Conservation (phyloP, 106 monocot genomes). For the Acorus gramineus region DNA sequence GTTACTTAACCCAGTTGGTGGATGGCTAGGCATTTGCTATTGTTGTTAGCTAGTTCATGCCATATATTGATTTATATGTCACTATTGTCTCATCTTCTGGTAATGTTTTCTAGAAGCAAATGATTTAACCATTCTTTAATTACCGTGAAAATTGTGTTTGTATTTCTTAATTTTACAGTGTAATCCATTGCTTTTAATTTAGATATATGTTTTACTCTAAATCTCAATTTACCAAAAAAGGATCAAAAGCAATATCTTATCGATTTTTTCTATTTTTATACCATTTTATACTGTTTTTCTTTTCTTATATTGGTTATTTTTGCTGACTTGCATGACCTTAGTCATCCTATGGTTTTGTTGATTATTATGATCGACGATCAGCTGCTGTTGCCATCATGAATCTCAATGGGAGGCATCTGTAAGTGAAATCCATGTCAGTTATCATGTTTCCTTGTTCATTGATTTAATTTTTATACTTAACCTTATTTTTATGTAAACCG, state of each 20-base stretch:
- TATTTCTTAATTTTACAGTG: no score
- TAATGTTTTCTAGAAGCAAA: no score
- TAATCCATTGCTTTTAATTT: no score
- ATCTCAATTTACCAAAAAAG: no score
- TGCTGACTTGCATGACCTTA: conserved; percentile 21
- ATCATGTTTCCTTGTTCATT: neutral
- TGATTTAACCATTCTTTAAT: no score
- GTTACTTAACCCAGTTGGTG: no score
- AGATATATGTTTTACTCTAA: no score
- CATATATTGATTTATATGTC: no score
- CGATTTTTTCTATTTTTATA: neutral
- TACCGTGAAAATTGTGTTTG: no score
- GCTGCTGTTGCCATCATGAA: conserved; percentile 62
- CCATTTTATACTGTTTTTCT: neutral
- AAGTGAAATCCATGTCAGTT: conserved; percentile 9
- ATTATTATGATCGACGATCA: conserved; percentile 65
- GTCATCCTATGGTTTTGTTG: conserved; percentile 81
- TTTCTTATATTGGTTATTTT: neutral
- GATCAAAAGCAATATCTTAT: neutral
- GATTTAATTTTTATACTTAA: neutral
- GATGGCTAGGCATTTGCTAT: no score
- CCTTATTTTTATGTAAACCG: conserved; percentile 1
- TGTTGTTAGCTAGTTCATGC: no score
- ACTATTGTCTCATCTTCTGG: no score
- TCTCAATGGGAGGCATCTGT: conserved; percentile 68